Percentiles rank a stretch among this genome's conserved stretches.
phyloP scores from a whole-genome alignment of 257 asterid genomes.

The Capsicum chinense region DNA sequence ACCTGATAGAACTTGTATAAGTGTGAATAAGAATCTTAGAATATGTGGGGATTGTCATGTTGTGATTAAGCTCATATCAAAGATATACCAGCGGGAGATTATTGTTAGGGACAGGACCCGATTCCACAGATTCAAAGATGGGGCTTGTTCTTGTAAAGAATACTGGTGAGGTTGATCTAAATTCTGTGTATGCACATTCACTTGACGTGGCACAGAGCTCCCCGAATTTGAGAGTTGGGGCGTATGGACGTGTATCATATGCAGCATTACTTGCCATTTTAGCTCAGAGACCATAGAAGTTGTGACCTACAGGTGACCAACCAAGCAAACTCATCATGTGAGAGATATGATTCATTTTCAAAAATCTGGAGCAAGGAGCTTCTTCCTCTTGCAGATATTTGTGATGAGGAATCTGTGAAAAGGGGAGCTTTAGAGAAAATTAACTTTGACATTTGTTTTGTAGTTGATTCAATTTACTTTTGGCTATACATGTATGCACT shows the following conservation, averaged over 20 bases:
- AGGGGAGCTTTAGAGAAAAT: not conserved
- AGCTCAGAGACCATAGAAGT: not conserved
- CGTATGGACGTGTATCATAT: not conserved
- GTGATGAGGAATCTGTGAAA: not conserved
- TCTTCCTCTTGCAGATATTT: not conserved
- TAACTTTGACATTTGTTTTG: not conserved
- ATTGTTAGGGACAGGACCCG: slow-evolving; percentile 88
- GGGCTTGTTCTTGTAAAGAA: slow-evolving; percentile 79
- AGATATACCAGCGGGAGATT: slow-evolving; percentile 64
- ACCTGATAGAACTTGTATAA: slow-evolving; percentile 51
- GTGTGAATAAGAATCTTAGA: slow-evolving; percentile 85
- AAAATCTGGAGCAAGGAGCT: not conserved
- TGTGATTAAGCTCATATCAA: slow-evolving; percentile 79
- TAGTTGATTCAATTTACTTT: slow-evolving; percentile 6
- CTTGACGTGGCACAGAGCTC: not conserved
- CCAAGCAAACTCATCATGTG: not conserved
- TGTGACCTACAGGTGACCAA: not conserved
- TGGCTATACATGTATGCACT: not conserved
- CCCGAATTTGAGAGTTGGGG: not conserved
- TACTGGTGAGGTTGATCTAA: slow-evolving; percentile 61
- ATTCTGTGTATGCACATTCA: not conserved
- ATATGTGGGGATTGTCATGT: slow-evolving; percentile 96
- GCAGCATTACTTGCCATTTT: slow-evolving; percentile 14
- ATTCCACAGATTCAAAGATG: slow-evolving; percentile 77
- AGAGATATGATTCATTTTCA: not conserved